Evolutionary conservation across 176 grass and related monocot species (phyloP), one percentile per base, ranked within the genome.

Genomic region (Guadua angustifolia): DNA sequence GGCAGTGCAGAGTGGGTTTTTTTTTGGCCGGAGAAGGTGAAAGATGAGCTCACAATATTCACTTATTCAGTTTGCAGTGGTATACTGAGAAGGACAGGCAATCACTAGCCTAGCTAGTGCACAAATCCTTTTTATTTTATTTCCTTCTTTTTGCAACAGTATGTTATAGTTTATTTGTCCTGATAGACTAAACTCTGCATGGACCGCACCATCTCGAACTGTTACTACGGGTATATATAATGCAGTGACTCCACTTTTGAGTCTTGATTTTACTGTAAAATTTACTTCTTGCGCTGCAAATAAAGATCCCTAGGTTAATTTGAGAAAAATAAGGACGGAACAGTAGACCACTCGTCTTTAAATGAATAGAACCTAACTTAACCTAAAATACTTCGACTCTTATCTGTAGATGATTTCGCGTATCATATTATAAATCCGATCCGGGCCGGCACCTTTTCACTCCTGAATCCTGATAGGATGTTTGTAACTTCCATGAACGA

Each of bases 21-120:
- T 46, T 62, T 71, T 82, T 62, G 64, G n/a, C 5, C 42, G 43
- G 55, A 40, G 79, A 83, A 64, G 85, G 53, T 87, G 88, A 84
- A 25, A 65, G 56, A 66, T 91, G 85, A 85, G 82, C 64, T 91
- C 86, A 85, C 64, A 2, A 50, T 83, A 33, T 65, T 83, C 74
- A 74, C 62, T 29, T 62, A 63, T 66, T 79, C 9, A 25, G 47
- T 59, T 50, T 58, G 74, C 60, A 15, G 18, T 80, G 80, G 74
- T 29, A 62, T 22, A 69, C 71, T 9, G 58, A 85, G 6, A 29
- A 29, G 29, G 76, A 79, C 22, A 40, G 2, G 22, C 33, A 49
- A 65, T 21, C 86, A 45, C 24, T 32, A 14, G 9, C 74, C 19
- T 9, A 39, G 36, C 24, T 36, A 71, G 39, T n/a, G 68, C 52